Evolutionary conservation across 2,329 filamentous ascomycete genomes (phyloP).

Genomic region (Ceratocystis cacaofunesta): DNA sequence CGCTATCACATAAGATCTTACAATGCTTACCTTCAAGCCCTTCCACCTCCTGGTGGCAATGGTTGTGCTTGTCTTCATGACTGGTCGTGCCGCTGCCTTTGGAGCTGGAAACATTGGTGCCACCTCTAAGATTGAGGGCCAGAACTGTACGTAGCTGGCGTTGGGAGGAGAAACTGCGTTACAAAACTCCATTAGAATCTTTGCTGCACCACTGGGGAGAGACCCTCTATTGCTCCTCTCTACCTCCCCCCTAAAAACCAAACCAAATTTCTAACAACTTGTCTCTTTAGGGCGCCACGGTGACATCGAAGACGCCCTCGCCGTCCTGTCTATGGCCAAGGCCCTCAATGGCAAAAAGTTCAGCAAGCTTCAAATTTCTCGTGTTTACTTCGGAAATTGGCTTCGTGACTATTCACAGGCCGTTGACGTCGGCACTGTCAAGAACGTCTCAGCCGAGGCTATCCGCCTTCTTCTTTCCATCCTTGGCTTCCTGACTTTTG

Average conservation of each 20-base stretch:
- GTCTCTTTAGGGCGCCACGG: slow-evolving; percentile 54
- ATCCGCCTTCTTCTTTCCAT: slow-evolving; percentile 82
- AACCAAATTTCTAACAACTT: neutral
- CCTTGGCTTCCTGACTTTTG: slow-evolving; percentile 77
- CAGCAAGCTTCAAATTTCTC: slow-evolving; percentile 70
- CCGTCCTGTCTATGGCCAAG: slow-evolving; percentile 48
- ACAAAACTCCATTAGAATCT: neutral
- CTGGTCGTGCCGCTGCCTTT: slow-evolving; percentile 58
- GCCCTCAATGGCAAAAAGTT: slow-evolving; percentile 58
- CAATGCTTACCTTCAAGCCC: slow-evolving; percentile 37
- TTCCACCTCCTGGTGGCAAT: slow-evolving; percentile 39
- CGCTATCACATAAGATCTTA: neutral
- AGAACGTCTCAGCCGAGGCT: slow-evolving; percentile 76
- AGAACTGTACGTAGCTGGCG: slow-evolving; percentile 47
- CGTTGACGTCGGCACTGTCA: slow-evolving; percentile 83
- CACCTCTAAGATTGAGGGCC: slow-evolving; percentile 64
- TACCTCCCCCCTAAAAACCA: neutral
- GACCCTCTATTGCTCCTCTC: neutral
- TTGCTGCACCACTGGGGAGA: neutral
- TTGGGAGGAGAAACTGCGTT: no score
- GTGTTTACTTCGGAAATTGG: slow-evolving; percentile 96
- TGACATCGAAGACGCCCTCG: slow-evolving; percentile 83
- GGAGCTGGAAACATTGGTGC: slow-evolving; percentile 81
- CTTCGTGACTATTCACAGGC: slow-evolving; percentile 85
- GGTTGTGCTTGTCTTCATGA: slow-evolving; percentile 49